Evolutionary conservation across 1,284 basidiomycete genomes (phyloP).

Genomic region (Hortiboletus rubellus): DNA sequence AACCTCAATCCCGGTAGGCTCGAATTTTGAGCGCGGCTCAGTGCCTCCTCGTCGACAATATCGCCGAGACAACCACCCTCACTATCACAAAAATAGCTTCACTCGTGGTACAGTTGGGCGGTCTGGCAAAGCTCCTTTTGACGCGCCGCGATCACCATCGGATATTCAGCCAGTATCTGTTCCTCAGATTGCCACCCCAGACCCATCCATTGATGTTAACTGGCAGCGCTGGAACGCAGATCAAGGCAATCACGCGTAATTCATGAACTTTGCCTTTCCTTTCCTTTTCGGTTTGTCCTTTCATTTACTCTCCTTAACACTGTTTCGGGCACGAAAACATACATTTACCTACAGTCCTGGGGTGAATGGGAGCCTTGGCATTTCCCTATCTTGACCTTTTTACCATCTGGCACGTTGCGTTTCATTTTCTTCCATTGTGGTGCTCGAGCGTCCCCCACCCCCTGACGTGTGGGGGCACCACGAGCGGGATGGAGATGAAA

Average conservation of each 20-base stretch:
- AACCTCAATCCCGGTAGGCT: slow-evolving; percentile 7
- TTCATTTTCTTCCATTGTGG: neutral
- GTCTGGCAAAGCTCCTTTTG: slow-evolving; percentile 19
- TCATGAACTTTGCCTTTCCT: neutral
- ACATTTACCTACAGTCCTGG: neutral
- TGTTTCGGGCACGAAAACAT: slow-evolving; percentile 1
- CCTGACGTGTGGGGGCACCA: neutral
- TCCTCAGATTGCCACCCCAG: slow-evolving; percentile 13
- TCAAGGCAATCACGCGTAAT: slow-evolving; percentile 11
- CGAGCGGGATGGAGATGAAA: neutral
- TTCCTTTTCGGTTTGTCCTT: slow-evolving; percentile 20
- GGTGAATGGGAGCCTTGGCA: neutral
- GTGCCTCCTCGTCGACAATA: slow-evolving; percentile 34
- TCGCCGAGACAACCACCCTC: slow-evolving; percentile 30
- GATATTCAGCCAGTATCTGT: slow-evolving; percentile 12
- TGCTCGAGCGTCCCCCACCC: neutral
- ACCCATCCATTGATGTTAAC: slow-evolving; percentile 13
- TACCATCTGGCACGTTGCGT: neutral
- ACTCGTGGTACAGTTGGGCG: slow-evolving; percentile 23
- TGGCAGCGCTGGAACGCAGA: slow-evolving; percentile 24
- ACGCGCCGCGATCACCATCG: slow-evolving; percentile 18
- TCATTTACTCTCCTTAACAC: neutral
- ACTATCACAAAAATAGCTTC: slow-evolving; percentile 29
- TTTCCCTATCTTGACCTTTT: neutral
- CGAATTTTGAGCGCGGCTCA: slow-evolving; percentile 28